phyloP scores from a whole-genome alignment of 75 land plant genomes.

The Adiantum capillusveneris region DNA sequence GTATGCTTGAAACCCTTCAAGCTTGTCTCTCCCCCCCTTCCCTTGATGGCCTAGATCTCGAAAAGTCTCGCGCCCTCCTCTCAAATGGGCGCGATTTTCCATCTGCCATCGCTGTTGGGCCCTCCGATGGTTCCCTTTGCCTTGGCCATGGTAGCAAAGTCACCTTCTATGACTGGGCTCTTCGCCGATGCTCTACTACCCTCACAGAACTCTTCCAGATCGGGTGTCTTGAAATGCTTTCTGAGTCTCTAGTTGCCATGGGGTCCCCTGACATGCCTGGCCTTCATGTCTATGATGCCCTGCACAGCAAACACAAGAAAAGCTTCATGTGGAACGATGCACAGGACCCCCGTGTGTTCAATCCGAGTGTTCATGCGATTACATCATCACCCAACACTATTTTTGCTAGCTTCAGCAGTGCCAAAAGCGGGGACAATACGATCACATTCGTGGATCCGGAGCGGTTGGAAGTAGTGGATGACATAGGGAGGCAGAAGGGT shows the following conservation, averaged over 20 bases:
- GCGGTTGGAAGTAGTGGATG: slow-evolving; percentile 32
- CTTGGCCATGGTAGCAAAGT: slow-evolving; percentile 68
- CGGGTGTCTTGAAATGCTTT: slow-evolving; percentile 46
- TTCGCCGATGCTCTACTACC: slow-evolving; percentile 39
- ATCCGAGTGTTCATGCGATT: slow-evolving; percentile 62
- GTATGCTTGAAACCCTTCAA: slow-evolving; percentile 35
- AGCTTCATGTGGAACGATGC: slow-evolving; percentile 46
- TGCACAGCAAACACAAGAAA: slow-evolving; percentile 24
- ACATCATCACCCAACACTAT: slow-evolving; percentile 37
- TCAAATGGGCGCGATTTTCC: slow-evolving; percentile 62
- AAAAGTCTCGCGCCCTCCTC: slow-evolving; percentile 36
- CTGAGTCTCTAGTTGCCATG: slow-evolving; percentile 44
- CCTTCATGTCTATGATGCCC: slow-evolving; percentile 47
- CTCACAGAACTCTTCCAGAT: slow-evolving; percentile 52
- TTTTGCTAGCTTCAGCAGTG: slow-evolving; percentile 70
- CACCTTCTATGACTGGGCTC: slow-evolving; percentile 64
- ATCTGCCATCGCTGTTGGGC: slow-evolving; percentile 43
- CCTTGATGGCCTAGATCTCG: slow-evolving; percentile 48
- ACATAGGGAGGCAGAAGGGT: slow-evolving; percentile 44
- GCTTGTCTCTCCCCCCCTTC: slow-evolving; percentile 26
- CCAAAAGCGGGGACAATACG: slow-evolving; percentile 58
- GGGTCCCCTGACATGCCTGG: slow-evolving; percentile 68
- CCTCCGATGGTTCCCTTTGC: slow-evolving; percentile 35
- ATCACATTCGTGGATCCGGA: slow-evolving; percentile 51
- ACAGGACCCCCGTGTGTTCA: slow-evolving; percentile 34